Conservation (phyloP, 23 red algal genomes). For the Chondrus crispus region DNA sequence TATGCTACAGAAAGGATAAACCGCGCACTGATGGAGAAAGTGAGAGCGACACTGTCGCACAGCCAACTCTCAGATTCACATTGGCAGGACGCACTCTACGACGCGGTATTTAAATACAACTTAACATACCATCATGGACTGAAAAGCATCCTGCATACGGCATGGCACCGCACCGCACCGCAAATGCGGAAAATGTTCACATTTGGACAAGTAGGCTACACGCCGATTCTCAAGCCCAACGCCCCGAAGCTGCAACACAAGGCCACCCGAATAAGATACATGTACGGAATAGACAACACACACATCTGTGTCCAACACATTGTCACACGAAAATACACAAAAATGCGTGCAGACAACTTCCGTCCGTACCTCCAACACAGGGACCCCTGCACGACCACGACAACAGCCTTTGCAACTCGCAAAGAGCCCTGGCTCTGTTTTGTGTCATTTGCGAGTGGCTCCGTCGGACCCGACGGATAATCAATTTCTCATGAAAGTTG, state of each 20-base stretch:
- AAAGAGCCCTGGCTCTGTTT: too few relatives aligned
- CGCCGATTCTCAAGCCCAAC: neutral
- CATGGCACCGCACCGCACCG: too few relatives aligned
- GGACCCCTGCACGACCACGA: neutral
- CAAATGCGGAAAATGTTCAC: neutral
- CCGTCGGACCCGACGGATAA: too few relatives aligned
- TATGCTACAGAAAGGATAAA: too few relatives aligned
- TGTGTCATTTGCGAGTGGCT: too few relatives aligned
- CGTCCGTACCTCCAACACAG: neutral
- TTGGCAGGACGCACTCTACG: conserved; percentile 6
- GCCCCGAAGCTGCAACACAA: neutral
- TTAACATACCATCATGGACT: neutral
- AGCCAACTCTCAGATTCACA: neutral
- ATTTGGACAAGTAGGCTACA: neutral
- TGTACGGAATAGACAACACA: neutral
- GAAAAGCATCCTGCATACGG: neutral
- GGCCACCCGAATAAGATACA: neutral
- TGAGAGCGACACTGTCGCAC: neutral
- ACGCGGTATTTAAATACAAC: conserved; percentile 14
- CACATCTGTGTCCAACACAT: neutral
- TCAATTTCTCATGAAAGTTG: too few relatives aligned
- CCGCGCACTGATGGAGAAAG: neutral
- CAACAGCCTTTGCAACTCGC: conserved; percentile 17
- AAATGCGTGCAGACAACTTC: neutral
- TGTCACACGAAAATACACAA: neutral